phyloP scores from a whole-genome alignment of 306 rosid species.

The Lablab purpureus region DNA sequence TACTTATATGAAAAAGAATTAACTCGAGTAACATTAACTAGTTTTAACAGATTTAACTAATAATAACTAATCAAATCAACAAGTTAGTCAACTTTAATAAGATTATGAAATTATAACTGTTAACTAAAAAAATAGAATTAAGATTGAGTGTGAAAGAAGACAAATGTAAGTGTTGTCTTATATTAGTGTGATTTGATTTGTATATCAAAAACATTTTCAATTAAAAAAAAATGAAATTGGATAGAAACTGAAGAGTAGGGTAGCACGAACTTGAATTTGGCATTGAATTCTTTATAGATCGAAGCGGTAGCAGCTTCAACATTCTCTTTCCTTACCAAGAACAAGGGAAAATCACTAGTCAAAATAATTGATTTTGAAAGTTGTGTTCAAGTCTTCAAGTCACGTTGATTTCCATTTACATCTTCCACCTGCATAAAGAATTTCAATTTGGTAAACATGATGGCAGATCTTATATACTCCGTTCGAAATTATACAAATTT shows the following conservation, averaged over 20 bases:
- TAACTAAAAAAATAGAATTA: too few relatives aligned
- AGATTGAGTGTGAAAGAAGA: neutral
- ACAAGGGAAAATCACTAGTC: conserved; percentile 4
- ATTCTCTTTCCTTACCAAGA: neutral
- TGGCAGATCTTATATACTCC: too few relatives aligned
- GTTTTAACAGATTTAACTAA: neutral
- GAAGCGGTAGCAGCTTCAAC: neutral
- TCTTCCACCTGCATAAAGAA: neutral
- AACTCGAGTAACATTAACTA: too few relatives aligned
- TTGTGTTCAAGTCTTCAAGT: conserved; percentile 24
- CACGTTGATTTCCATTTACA: conserved; percentile 30
- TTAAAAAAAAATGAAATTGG: neutral
- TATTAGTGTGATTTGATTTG: neutral
- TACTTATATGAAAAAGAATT: too few relatives aligned
- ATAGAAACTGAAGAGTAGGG: neutral
- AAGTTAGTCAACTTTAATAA: neutral
- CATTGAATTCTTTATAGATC: conserved; percentile 1
- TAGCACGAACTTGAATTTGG: neutral
- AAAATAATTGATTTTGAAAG: conserved; percentile 29
- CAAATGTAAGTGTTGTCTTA: neutral
- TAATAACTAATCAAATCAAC: neutral
- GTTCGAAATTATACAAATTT: too few relatives aligned
- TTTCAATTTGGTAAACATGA: conserved; percentile 1
- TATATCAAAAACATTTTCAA: too few relatives aligned
- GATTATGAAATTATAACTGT: neutral